Base-by-base conservation (phyloP, 371 early-diverging fungal genomes). In the Nematocida sp. region DNA sequence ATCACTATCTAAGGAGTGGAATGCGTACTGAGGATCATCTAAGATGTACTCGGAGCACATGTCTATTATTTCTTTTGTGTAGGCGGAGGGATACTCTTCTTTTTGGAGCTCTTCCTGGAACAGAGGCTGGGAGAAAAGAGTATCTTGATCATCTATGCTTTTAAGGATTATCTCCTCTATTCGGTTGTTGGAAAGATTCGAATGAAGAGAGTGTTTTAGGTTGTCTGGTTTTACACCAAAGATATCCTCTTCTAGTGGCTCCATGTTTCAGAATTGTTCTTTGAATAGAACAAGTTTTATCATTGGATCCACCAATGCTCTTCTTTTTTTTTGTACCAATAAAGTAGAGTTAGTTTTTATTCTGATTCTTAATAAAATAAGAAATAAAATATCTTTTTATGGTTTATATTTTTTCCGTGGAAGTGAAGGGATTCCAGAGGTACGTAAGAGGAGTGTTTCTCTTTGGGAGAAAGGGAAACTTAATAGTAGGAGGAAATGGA, bases 401-500 rank as follows among this genome's bases (percentile, higher is more conserved):
- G 23, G 16, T 54, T 33, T 30, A 23, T 25, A 11, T 54, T 54
- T 30, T 30, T 54, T 54, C 45, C 45, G 45, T 13, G 13, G 13
- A 45, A 13, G 20, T 45, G 45, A 76, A 23, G 33, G 82, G 82
- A 53, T 82, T 84, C 59, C 82, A 84, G 53, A 84, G 79, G 42
- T 84, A 82, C 45, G 57, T 49, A 47, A 61, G 79, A n/a, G 60
- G 59, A 11, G 36, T 7, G 38, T 80, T 84, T 36, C 57, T 18
- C 2, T 84, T 84, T 67, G 55, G 66, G 36, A 76, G 78, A 30
- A 49, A 80, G 11, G 59, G 84, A 36, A 85, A 85, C 56, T 80
- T 85, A 48, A 82, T 85, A 40, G 75, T 78, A 28, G 85, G 83
- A 4, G 78, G 82, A 13, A 86, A 86, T 68, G 99, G 99, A 23